Base-by-base conservation (phyloP, 257 asterid genomes). In the Gentiana macrophylla region DNA sequence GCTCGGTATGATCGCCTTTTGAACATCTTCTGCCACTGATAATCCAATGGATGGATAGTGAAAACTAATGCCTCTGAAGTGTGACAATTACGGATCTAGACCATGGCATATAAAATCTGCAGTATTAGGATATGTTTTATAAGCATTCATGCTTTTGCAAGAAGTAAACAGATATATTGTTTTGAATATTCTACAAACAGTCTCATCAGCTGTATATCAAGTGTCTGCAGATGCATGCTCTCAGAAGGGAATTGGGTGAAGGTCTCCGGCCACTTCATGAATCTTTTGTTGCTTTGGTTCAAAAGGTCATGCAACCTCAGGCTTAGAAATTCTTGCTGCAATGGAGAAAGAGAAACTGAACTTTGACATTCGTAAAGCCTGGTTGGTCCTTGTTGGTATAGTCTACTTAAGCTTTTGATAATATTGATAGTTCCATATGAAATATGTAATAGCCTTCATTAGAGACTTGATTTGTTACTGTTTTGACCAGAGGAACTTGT, bases 181-280 rank as follows among this genome's bases (percentile, higher is more conserved):
- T 24, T 24, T 24, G 24, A 24, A 24, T 24, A 24, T 24, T 24
- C 24, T 24, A 24, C 24, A 24, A 38, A 7, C 8, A 38, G 44
- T 4, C 8, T 38, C 44, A 38, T 38, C 44, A 38, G 8, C 6
- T 7, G 44, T 38, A 7, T 38, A 38, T 38, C 6, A 38, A 3
- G 44, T 38, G 4, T 38, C 46, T 73, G 53, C 89, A 91, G 98
- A 91, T 91, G 98, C 96, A 91, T 57, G 94, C 98, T 62, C 93
- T 91, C 59, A 84, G 87, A 72, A 83, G 98, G 75, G 86, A 91
- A 66, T 75, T 91, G 74, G 75, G 95, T 66, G 98, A 91, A 76
- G 98, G 98, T 63, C 80, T 91, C 68, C 80, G 92, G 63, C 98
- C 98, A 11, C 87, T 91, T 58, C 98, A 87, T 35, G 98, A 91